Percentiles rank a stretch among this genome's conserved stretches.
Conservation (phyloP, 2,329 filamentous ascomycete genomes). For the Cyclaneusma minus region DNA sequence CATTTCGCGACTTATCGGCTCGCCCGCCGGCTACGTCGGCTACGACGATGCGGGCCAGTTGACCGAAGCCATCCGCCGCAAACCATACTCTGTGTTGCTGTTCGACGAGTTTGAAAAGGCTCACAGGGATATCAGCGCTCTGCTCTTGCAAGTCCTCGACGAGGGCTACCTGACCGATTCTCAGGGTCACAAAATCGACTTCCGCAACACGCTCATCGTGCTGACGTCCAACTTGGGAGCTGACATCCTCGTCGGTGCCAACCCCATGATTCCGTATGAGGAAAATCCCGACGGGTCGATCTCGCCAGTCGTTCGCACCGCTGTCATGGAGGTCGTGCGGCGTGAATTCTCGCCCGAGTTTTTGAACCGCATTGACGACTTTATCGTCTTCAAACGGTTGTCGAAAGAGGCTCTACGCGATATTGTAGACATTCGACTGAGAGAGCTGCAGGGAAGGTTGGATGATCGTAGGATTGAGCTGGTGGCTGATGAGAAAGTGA, state of each 20-base stretch:
- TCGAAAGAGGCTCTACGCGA: conserved; percentile 65
- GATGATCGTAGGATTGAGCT: conserved; percentile 75
- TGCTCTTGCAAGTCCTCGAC: conserved; percentile 87
- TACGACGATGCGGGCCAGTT: conserved; percentile 95
- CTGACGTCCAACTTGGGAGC: conserved; percentile 92
- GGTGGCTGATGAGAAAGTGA: conserved; percentile 53
- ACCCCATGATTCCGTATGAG: conserved; percentile 47
- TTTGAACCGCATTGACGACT: conserved; percentile 90
- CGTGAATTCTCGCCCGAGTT: conserved; percentile 63
- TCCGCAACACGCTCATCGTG: conserved; percentile 91
- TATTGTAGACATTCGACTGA: conserved; percentile 84
- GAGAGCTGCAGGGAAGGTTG: conserved; percentile 68
- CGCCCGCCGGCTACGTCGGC: conserved; percentile 86
- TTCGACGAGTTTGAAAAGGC: conserved; percentile 99
- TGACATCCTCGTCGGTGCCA: conserved; percentile 69
- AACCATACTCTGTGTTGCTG: conserved; percentile 85
- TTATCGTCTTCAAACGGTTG: conserved; percentile 88
- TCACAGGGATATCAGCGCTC: conserved; percentile 81
- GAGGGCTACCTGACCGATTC: conserved; percentile 92
- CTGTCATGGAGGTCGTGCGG: conserved; percentile 80
- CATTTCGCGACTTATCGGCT: conserved; percentile 80
- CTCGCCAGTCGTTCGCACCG: conserved; percentile 53
- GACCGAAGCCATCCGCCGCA: conserved; percentile 85
- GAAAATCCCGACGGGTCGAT: conserved; percentile 53
- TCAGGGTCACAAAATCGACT: conserved; percentile 93